These are phyloP conservation scores for Neoboletus subvelutipes DNA, from an alignment of 768 basidiomycete species.

Conservation along the genomic window DNA sequence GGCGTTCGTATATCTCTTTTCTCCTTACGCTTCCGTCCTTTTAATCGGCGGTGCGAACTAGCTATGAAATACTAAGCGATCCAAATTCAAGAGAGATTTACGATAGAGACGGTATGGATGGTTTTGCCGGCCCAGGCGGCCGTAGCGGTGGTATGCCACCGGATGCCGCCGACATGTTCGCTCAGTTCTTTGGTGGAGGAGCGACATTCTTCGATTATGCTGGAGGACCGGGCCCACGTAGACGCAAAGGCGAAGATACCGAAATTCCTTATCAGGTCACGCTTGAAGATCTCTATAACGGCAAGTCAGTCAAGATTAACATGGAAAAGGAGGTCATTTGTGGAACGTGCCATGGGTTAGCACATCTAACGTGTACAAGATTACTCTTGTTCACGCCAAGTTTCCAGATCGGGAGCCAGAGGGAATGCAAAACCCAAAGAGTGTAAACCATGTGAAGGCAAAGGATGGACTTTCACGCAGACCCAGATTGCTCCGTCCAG, in stretches of 20 bases:
- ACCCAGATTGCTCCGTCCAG: constrained; percentile 51
- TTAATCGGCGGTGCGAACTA: constrained; percentile 30
- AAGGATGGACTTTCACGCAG: constrained; percentile 67
- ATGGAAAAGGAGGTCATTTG: constrained; percentile 87
- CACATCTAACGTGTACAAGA: neutral
- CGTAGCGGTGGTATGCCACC: constrained; percentile 43
- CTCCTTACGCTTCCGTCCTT: neutral
- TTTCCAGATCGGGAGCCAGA: constrained; percentile 71
- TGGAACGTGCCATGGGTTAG: constrained; percentile 75
- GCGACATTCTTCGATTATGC: constrained; percentile 68
- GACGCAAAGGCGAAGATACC: constrained; percentile 68
- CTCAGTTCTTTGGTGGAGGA: constrained; percentile 64
- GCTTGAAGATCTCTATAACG: constrained; percentile 90
- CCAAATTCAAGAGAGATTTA: constrained; percentile 66
- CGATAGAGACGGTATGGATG: constrained; percentile 72
- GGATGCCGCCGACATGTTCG: constrained; percentile 68
- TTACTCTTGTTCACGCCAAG: constrained; percentile 3
- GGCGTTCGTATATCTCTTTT: constrained; percentile 54
- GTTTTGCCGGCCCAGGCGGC: constrained; percentile 50
- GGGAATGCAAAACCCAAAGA: constrained; percentile 81
- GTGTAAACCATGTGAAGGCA: constrained; percentile 81
- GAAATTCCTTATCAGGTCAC: constrained; percentile 81
- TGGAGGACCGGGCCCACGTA: constrained; percentile 44
- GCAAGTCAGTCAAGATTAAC: constrained; percentile 84
- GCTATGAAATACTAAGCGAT: constrained; percentile 83